Percentiles rank a stretch among this genome's conserved stretches.
These are phyloP conservation scores for Arthrocladium fulminans DNA, from an alignment of 2,329 filamentous ascomycete species.

Conservation along the genomic window DNA sequence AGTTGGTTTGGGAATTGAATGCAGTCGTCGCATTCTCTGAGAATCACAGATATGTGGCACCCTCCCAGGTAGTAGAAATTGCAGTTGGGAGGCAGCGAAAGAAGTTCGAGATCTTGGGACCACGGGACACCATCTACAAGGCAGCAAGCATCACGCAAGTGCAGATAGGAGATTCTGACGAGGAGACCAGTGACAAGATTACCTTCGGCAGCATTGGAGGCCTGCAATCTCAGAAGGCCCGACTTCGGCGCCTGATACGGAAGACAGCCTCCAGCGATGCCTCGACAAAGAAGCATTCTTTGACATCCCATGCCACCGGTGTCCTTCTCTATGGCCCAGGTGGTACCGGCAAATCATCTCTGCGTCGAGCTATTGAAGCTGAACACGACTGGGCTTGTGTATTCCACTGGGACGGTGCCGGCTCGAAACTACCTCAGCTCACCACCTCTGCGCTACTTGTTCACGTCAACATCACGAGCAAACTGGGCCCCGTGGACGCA, in stretches of 20 bases:
- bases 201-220: conserved; percentile 14
- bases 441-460: conserved; percentile 22
- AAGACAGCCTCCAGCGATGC: conserved; percentile 9
- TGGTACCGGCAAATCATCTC: conserved; percentile 74
- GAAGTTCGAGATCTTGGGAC: conserved; percentile 19
- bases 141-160: conserved; percentile 1
- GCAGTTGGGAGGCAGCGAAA: conserved; percentile 22
- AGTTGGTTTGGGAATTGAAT: conserved; percentile 41
- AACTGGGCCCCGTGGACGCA: neutral
- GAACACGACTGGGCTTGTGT: conserved; percentile 62
- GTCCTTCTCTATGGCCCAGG: conserved; percentile 71
- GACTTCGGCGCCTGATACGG: conserved; percentile 15
- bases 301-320: conserved; percentile 38
- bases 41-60: conserved; percentile 28
- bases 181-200: neutral
- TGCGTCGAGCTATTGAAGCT: conserved; percentile 57
- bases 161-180: conserved; percentile 6
- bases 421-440: conserved; percentile 42
- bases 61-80: conserved; percentile 12
- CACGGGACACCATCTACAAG: conserved; percentile 1
- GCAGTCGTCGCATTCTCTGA: conserved; percentile 43
- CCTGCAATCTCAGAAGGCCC: conserved; percentile 12
- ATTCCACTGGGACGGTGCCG: conserved; percentile 33
- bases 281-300: conserved; percentile 9
- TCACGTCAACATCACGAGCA: conserved; percentile 8